Conservation (phyloP, 805 yeast genomes). For the Middelhovenomyces tepae region DNA sequence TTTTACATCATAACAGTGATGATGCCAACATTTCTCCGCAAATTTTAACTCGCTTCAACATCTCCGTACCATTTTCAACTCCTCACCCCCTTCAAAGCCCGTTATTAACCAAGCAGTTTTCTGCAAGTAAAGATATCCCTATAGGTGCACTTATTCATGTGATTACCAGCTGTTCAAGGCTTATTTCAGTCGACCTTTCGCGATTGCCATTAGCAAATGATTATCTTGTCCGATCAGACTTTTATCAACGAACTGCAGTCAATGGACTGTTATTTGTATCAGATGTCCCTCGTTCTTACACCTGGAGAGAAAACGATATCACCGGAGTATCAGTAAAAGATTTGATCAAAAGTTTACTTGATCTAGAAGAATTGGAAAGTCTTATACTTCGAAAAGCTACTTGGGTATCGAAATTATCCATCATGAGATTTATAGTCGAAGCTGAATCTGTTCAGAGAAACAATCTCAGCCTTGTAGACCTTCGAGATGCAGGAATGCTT, state of each 20-base stretch:
- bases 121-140: slow-evolving; percentile 68
- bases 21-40: not conserved
- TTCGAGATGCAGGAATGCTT: slow-evolving; percentile 43
- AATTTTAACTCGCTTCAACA: not conserved
- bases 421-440: slow-evolving; percentile 13
- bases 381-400: slow-evolving; percentile 38
- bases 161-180: slow-evolving; percentile 55
- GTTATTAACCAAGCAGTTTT: slow-evolving; percentile 47
- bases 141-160: slow-evolving; percentile 66
- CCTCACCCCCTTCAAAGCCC: slow-evolving; percentile 25
- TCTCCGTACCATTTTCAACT: slow-evolving; percentile 4
- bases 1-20: slow-evolving; percentile 1
- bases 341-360: slow-evolving; percentile 19
- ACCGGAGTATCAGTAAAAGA: slow-evolving; percentile 16
- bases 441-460: slow-evolving; percentile 16
- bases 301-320: slow-evolving; percentile 24
- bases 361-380: slow-evolving; percentile 29
- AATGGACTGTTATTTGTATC: slow-evolving; percentile 23
- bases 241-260: slow-evolving; percentile 13
- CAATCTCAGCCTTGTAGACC: slow-evolving; percentile 26
- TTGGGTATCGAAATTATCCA: slow-evolving; percentile 37
- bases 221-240: slow-evolving; percentile 32
- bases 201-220: slow-evolving; percentile 58
- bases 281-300: slow-evolving; percentile 28
- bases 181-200: slow-evolving; percentile 48